phyloP scores from a whole-genome alignment of 805 yeast species.

The Starmera caribaea region DNA sequence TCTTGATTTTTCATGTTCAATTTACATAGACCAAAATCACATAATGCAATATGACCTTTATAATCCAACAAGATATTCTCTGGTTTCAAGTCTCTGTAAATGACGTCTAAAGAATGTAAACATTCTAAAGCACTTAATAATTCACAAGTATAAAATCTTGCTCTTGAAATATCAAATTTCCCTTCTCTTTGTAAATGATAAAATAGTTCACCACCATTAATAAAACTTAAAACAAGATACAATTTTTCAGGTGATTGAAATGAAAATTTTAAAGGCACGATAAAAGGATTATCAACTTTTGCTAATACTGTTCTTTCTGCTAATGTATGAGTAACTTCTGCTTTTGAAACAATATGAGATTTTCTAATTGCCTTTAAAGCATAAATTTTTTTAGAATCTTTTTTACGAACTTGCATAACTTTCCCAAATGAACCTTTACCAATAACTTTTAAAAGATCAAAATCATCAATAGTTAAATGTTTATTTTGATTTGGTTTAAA shows the following conservation, averaged over 20 bases:
- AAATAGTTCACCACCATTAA: conserved; percentile 95
- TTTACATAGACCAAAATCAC: conserved; percentile 96
- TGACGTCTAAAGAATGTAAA: conserved; percentile 82
- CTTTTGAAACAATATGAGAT: conserved; percentile 86
- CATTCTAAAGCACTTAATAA: conserved; percentile 88
- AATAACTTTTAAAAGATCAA: conserved; percentile 86
- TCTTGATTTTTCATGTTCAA: conserved; percentile 88
- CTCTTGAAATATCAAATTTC: conserved; percentile 76
- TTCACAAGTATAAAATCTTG: conserved; percentile 92
- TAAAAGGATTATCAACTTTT: conserved; percentile 86
- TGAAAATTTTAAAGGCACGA: conserved; percentile 91
- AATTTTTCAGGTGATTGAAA: conserved; percentile 96
- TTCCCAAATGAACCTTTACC: conserved; percentile 98
- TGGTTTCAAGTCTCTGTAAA: conserved; percentile 92
- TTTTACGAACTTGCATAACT: conserved; percentile 96
- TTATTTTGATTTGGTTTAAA: conserved; percentile 59
- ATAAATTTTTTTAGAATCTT: conserved; percentile 89
- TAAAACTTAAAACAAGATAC: conserved; percentile 82
- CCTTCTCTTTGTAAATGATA: conserved; percentile 91
- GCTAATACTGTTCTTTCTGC: conserved; percentile 96
- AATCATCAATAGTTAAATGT: conserved; percentile 79
- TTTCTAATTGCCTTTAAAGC: conserved; percentile 92
- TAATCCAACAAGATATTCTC: conserved; percentile 91
- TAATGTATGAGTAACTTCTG: conserved; percentile 92
- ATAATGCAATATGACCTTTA: conserved; percentile 95